Conservation (phyloP, 805 yeast species). For the Teunomyces aglyptinius region DNA sequence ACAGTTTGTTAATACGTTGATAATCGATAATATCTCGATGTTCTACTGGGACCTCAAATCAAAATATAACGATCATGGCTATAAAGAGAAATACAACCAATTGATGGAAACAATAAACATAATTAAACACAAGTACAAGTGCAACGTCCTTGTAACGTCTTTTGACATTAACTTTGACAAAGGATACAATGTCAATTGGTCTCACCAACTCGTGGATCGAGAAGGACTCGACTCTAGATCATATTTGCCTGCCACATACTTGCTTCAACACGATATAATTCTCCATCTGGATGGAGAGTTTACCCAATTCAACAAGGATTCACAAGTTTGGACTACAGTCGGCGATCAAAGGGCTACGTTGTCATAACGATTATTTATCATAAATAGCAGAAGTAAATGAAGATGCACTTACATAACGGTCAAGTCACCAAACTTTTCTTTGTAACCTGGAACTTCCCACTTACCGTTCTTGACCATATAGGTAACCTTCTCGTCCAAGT, state of each 20-base stretch:
- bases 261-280: background rate
- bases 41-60: conserved; percentile 30
- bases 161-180: conserved; percentile 29
- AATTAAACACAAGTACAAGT: conserved; percentile 18
- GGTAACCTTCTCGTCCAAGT: conserved; percentile 91
- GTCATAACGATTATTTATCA: conserved; percentile 1
- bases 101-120: conserved; percentile 11
- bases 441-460: conserved; percentile 98
- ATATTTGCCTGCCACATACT: background rate
- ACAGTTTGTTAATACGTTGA: conserved; percentile 17
- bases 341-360: background rate
- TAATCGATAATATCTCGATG: conserved; percentile 34
- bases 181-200: conserved; percentile 21
- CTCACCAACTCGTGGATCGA: background rate
- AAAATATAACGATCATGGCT: conserved; percentile 9
- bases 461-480: conserved; percentile 95
- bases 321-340: background rate
- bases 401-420: conserved; percentile 73
- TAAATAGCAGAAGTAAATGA: conserved; percentile 6
- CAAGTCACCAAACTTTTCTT: conserved; percentile 96
- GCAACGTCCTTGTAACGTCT: conserved; percentile 29
- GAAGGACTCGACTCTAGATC: background rate
- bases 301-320: background rate
- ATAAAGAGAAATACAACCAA: conserved; percentile 13
- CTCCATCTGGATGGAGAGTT: conserved; percentile 4